These are phyloP conservation scores for Leccinum broughii DNA, from an alignment of 768 basidiomycete genomes.

Conservation along the genomic window DNA sequence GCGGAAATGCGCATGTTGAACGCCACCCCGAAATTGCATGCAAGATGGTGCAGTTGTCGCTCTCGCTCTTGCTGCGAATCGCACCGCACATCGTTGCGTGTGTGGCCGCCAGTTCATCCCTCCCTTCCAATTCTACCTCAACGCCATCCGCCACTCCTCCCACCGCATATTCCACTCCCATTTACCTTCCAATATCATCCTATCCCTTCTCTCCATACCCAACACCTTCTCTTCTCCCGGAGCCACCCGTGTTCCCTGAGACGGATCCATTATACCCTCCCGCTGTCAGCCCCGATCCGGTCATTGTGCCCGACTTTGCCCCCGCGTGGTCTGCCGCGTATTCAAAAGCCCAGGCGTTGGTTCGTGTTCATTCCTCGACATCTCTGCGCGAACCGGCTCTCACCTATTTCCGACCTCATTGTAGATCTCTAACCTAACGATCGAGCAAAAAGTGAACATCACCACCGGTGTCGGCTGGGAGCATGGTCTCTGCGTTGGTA, in stretches of 20 bases:
- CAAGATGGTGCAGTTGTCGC: constrained; percentile 19
- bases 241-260: constrained; percentile 53
- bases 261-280: constrained; percentile 61
- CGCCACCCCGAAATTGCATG: not conserved
- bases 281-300: constrained; percentile 40
- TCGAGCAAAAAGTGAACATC: constrained; percentile 65
- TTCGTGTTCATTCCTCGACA: constrained; percentile 27
- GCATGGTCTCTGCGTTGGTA: constrained; percentile 69
- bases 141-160: constrained; percentile 6
- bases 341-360: constrained; percentile 55
- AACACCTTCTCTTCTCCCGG: constrained; percentile 53
- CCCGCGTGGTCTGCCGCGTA: constrained; percentile 60
- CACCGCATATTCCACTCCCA: not conserved
- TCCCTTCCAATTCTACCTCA: not conserved
- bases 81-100: constrained; percentile 7
- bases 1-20: not conserved
- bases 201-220: constrained; percentile 62
- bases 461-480: constrained; percentile 57
- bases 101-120: not conserved
- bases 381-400: not conserved
- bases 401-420: too few species aligned
- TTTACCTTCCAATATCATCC: constrained; percentile 40
- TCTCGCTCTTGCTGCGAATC: constrained; percentile 19
- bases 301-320: constrained; percentile 46
- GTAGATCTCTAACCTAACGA: constrained; percentile 48